phyloP scores from a whole-genome alignment of 345 rosid species.

The Conringia planisiliqua region DNA sequence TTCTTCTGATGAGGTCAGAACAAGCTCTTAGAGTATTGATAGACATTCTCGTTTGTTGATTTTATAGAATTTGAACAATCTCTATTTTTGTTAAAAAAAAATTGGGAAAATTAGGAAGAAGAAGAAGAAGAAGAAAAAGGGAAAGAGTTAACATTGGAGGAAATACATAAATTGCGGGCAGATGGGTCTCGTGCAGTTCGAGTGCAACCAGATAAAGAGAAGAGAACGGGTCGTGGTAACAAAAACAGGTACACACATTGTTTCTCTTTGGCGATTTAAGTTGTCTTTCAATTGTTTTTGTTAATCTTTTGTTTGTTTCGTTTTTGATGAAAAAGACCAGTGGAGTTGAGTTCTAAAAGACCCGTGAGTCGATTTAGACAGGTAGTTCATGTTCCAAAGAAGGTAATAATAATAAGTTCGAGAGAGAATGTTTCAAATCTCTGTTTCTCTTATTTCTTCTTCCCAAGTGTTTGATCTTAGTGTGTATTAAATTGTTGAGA shows the following conservation, averaged over 20 bases:
- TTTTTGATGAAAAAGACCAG: slow-evolving; percentile 48
- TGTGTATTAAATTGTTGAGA: not conserved
- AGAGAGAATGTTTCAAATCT: not conserved
- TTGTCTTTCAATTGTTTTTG: not conserved
- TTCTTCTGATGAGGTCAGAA: slow-evolving; percentile 34
- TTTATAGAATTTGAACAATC: not conserved
- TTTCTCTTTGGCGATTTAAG: not conserved
- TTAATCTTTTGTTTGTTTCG: not conserved
- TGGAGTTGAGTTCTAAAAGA: slow-evolving; percentile 69
- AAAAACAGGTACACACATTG: slow-evolving; percentile 53
- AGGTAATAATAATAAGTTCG: slow-evolving; percentile 35
- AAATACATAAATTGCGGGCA: slow-evolving; percentile 62
- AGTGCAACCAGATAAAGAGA: slow-evolving; percentile 21
- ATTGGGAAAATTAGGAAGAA: slow-evolving; percentile 48
- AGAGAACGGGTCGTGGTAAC: slow-evolving; percentile 55
- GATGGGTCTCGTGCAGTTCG: slow-evolving; percentile 59
- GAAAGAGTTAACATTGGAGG: slow-evolving; percentile 77
- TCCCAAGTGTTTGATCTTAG: not conserved
- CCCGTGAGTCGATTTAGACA: slow-evolving; percentile 77
- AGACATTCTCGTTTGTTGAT: not conserved
- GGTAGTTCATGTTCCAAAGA: slow-evolving; percentile 72
- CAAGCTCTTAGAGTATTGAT: not conserved
- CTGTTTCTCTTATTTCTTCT: not conserved
- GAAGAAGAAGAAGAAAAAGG: slow-evolving; percentile 58
- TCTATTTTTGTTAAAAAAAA: too few relatives aligned